Conservation (phyloP, 192 early-diverging fungal genomes). For the Obelidium mucronatum region DNA sequence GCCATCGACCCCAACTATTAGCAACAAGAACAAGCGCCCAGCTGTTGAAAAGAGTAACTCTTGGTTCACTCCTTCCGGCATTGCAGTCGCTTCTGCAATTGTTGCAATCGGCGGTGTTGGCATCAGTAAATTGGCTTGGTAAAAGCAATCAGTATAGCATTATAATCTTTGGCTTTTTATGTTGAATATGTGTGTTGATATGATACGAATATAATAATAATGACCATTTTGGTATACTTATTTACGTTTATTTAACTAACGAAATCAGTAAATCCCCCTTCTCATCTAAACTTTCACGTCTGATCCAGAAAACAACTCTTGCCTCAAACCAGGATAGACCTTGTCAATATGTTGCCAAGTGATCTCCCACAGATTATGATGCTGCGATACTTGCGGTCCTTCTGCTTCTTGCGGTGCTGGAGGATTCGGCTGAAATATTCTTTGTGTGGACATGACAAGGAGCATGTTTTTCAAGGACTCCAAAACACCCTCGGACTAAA, state of each 20-base stretch:
- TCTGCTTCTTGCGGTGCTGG: slow-evolving; percentile 11
- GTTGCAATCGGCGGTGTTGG: slow-evolving; percentile 31
- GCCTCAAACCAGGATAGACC: slow-evolving; percentile 71
- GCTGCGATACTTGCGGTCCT: slow-evolving; percentile 6
- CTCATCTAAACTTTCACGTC: no score
- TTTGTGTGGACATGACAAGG: slow-evolving; percentile 79
- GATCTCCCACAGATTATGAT: slow-evolving; percentile 69
- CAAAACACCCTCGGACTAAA: slow-evolving; percentile 72
- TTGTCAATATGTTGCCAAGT: slow-evolving; percentile 74
- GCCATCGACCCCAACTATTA: background rate
- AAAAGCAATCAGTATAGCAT: no score
- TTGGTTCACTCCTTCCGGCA: slow-evolving; percentile 25
- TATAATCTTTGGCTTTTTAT: no score
- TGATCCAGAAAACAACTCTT: slow-evolving; percentile 60
- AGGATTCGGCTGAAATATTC: slow-evolving; percentile 56
- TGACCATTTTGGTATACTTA: background rate
- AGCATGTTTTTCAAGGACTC: slow-evolving; percentile 86
- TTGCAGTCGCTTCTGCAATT: slow-evolving; percentile 32
- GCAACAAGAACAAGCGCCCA: background rate
- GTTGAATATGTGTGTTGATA: no score
- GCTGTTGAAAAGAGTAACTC: background rate
- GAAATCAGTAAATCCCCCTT: no score
- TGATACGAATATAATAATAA: background rate
- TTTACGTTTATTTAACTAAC: background rate
- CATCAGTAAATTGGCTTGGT: background rate